Evolutionary conservation across 495 filamentous ascomycete species (phyloP), one percentile per base, ranked within the genome.

Genomic region (Talaromyces thailandensis): DNA sequence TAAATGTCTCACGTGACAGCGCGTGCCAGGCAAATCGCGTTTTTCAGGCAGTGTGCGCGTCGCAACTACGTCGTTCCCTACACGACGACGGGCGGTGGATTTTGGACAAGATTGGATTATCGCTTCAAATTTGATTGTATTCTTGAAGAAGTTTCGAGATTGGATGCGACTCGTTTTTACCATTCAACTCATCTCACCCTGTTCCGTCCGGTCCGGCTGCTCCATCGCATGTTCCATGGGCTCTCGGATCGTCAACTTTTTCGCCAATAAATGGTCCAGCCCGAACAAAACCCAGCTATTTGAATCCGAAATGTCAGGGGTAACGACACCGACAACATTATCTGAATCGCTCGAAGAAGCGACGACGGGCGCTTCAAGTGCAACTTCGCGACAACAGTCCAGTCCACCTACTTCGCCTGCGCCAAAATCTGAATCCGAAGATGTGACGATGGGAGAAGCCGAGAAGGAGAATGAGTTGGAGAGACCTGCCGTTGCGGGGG

Each of bases 361-460:
- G 24, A 29, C 51, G 23, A 23, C 11, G 11, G 23, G 21, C 35
- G 35, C 35, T 28, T 55, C 51, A 3, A 55, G 51, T 55, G 51
- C 51, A 11, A 9, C 40, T 16, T 57, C 58, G 18, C 70, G 68
- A 32, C 70, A 68, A 12, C 66, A 73, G 23, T 81, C 80, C 1
- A 80, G 78, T 29, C 71, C 70, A 21, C 73, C 79, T 2, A 81
- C 79, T 1, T 78, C 79, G 6, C 77, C 79, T 12, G 65, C 66
- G 63, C 70, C 67, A 1, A 68, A 67, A 26, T 63, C 65, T 12
- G 16, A 64, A 63, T 32, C 65, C 62, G 35, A 50, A 21, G 70
- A 70, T 32, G 62, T 56, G 16, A 72, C 69, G 56, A 29, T 62
- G 8, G 62, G 62, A 16, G 64, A 63, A 18, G 40, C 23, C n/a